A percentile compares a stretch with the other conserved stretches of the same genome.
phyloP scores from a whole-genome alignment of 257 asterid genomes.

The Datura wrightii region DNA sequence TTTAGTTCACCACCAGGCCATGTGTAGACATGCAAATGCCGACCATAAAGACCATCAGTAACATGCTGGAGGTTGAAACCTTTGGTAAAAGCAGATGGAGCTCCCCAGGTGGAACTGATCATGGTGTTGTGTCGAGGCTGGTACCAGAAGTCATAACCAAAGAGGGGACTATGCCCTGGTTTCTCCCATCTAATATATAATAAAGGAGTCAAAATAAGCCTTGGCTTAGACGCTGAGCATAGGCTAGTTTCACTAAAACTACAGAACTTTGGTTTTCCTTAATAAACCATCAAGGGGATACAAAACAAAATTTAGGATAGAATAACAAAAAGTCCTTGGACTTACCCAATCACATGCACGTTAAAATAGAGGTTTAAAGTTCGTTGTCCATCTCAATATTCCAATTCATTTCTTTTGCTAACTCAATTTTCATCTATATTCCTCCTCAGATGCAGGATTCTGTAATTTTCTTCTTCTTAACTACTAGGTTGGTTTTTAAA shows the following conservation, averaged over 20 bases:
- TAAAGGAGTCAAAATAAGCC: not conserved
- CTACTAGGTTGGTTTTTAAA: not conserved
- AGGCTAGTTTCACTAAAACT: not conserved
- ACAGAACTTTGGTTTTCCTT: slow-evolving; percentile 10
- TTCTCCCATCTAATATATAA: slow-evolving; percentile 82
- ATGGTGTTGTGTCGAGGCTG: slow-evolving; percentile 97
- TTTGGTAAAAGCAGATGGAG: slow-evolving; percentile 87
- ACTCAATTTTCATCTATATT: not conserved
- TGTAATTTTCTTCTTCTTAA: not conserved
- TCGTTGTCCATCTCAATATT: not conserved
- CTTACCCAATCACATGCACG: not conserved
- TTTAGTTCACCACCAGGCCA: slow-evolving; percentile 97
- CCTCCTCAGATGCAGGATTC: not conserved
- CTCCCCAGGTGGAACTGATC: slow-evolving; percentile 99
- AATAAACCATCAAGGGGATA: not conserved
- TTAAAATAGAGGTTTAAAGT: not conserved
- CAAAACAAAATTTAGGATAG: not conserved
- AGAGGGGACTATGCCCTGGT: slow-evolving; percentile 92
- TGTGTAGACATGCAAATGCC: slow-evolving; percentile 89
- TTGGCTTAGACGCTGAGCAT: not conserved
- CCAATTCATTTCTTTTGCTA: not conserved
- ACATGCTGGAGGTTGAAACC: slow-evolving; percentile 92
- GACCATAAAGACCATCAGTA: slow-evolving; percentile 82
- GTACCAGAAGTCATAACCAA: slow-evolving; percentile 97
- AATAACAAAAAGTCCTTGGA: not conserved